phyloP scores from a whole-genome alignment of 2,329 filamentous ascomycete genomes.

The Paecilomyces niveus region DNA sequence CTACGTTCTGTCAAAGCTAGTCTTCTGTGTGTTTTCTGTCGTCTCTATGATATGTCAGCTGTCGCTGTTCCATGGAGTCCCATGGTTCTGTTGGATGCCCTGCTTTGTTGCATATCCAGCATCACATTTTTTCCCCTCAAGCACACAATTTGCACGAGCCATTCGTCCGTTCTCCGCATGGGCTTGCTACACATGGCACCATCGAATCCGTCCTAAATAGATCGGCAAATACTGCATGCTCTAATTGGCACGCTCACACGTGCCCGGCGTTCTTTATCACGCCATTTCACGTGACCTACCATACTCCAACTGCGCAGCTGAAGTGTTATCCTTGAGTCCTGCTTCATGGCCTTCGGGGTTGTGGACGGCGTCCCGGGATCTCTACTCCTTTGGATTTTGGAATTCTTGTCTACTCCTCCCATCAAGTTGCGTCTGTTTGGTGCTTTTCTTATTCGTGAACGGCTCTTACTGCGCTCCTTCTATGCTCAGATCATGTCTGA shows the following conservation, averaged over 20 bases:
- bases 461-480: background rate
- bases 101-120: background rate
- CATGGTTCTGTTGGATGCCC: background rate
- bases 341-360: slow-evolving; percentile 1
- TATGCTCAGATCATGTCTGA: background rate
- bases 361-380: background rate
- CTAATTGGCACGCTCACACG: slow-evolving; percentile 9
- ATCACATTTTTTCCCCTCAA: background rate
- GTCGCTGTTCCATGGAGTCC: background rate
- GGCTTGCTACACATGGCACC: background rate
- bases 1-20: no score
- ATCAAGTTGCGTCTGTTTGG: background rate
- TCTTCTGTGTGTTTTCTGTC: background rate
- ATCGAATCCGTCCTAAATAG: background rate
- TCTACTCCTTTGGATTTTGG: background rate
- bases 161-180: background rate
- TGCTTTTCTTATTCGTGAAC: background rate
- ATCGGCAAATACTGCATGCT: background rate
- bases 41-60: background rate
- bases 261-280: slow-evolving; percentile 20
- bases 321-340: background rate
- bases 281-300: slow-evolving; percentile 29
- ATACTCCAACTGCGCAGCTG: background rate
- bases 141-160: background rate
- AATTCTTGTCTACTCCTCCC: background rate